Percentiles rank a stretch among this genome's conserved stretches.
These are phyloP conservation scores for Chamaecrista fasciculata DNA, from an alignment of 306 rosid species.

Conservation along the genomic window DNA sequence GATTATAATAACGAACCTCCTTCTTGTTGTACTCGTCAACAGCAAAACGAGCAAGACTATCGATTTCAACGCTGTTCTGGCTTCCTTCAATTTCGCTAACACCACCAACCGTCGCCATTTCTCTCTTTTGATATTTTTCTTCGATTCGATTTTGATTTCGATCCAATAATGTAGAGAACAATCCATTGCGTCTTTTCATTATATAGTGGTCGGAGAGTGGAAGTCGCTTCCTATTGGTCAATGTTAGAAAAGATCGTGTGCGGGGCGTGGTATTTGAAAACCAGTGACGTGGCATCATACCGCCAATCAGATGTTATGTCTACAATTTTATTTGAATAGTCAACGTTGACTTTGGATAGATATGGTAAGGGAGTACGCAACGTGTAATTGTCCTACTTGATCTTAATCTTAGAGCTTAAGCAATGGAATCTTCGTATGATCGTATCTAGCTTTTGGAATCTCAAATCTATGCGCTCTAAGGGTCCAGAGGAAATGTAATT, in stretches of 20 bases:
- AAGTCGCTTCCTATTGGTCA: not conserved
- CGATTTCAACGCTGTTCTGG: constrained; percentile 32
- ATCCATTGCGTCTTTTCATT: not conserved
- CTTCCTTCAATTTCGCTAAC: constrained; percentile 15
- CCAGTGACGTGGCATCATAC: not conserved
- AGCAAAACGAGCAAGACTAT: constrained; percentile 42
- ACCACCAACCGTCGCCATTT: constrained; percentile 37
- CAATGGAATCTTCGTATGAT: not conserved
- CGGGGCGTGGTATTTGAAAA: not conserved
- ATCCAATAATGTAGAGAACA: too few species aligned
- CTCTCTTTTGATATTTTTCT: not conserved
- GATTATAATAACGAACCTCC: constrained; percentile 16
- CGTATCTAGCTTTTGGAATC: too few species aligned
- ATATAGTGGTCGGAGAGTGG: not conserved
- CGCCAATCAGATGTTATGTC: not conserved
- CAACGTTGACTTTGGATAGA: not conserved
- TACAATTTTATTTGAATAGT: not conserved
- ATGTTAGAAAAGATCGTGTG: not conserved
- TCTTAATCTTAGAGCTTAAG: not conserved
- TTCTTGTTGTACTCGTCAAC: constrained; percentile 42
- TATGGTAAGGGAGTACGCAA: not conserved
- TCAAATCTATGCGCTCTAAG: too few species aligned
- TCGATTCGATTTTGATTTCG: not conserved
- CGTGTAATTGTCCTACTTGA: not conserved
- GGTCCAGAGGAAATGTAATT: too few species aligned